Base-by-base conservation (phyloP, 2,329 filamentous ascomycete genomes). In the Drechmeria coniospora region DNA sequence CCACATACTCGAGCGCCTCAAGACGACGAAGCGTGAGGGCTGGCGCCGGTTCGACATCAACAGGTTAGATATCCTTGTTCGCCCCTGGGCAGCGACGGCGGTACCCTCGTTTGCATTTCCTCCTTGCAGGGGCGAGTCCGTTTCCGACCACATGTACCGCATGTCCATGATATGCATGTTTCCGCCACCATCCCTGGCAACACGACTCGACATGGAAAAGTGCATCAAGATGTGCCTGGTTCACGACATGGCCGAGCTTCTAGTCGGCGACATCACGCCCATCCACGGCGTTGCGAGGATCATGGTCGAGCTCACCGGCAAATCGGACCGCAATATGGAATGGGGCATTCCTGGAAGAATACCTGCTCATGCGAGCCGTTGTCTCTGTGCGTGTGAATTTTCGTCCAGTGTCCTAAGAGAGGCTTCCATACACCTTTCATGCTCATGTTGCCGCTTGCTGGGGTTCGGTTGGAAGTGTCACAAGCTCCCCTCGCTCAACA, bases 71-170 rank as follows among this genome's bases (percentile, higher is more conserved):
- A n/a, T n/a, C n/a, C n/a, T n/a, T n/a, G n/a, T n/a, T n/a, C n/a
- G n/a, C n/a, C n/a, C n/a, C n/a, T n/a, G n/a, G n/a, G n/a, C n/a
- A n/a, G n/a, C n/a, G 20, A 11, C 6, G 20, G n/a, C n/a, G n/a
- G n/a, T n/a, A 6, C 10, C 4, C 9, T 21, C 10, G 10, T 36
- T 8, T 36, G 24, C 29, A 27, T 16, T 23, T 23, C 26, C n/a
- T 8, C 15, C 2, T 8, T 6, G 5, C 36, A 74, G 67, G 32
- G 79, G 82, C 50, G 90, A 98, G 55, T 92, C 83, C 2, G 94
- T 98, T 47, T 70, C 82, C 29, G 90, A 98, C 59, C 90, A 98
- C 65, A 98, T 98, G 90, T 98, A 95, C 58, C 84, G 90, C 57
- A 98, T 98, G 90, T 83, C 86, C 27, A 70, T 98, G 41, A 83